Percentiles rank a stretch among this genome's conserved stretches.
phyloP scores from a whole-genome alignment of 805 yeast genomes.

The Candida sphagnicola region DNA sequence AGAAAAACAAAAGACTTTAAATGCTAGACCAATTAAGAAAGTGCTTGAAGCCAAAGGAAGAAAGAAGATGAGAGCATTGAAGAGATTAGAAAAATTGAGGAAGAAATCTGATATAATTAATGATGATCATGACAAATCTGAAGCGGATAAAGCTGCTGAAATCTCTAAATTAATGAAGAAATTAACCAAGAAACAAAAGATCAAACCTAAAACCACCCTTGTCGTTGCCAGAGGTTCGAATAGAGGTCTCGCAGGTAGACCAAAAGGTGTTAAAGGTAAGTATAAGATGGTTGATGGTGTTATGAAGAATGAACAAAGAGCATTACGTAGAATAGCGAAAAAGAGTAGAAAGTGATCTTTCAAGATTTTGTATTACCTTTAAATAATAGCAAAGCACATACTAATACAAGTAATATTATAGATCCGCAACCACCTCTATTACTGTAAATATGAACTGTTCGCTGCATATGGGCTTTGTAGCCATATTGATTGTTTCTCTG shows the following conservation, averaged over 20 bases:
- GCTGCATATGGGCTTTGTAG: no score
- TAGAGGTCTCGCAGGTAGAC: constrained; percentile 89
- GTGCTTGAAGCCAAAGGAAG: constrained; percentile 97
- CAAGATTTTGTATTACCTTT: no score
- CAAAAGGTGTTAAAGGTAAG: constrained; percentile 94
- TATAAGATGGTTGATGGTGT: constrained; percentile 99
- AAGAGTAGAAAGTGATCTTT: constrained; percentile 69
- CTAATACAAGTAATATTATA: no score
- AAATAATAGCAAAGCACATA: no score
- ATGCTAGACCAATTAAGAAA: constrained; percentile 98
- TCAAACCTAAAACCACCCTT: constrained; percentile 78
- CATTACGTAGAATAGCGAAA: constrained; percentile 84
- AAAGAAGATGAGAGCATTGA: constrained; percentile 88
- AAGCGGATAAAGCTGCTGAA: constrained; percentile 92
- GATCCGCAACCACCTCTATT: no score
- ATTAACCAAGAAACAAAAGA: constrained; percentile 66
- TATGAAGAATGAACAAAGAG: constrained; percentile 95
- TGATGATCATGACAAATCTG: constrained; percentile 83
- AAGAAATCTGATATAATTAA: constrained; percentile 90
- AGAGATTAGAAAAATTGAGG: constrained; percentile 81
- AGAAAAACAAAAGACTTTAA: constrained; percentile 53
- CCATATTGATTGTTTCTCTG: no score
- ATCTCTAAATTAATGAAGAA: constrained; percentile 82
- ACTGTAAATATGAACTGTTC: no score
- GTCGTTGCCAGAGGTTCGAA: constrained; percentile 86